phyloP scores from a whole-genome alignment of 495 filamentous ascomycete species.

The Penicillium salamii region DNA sequence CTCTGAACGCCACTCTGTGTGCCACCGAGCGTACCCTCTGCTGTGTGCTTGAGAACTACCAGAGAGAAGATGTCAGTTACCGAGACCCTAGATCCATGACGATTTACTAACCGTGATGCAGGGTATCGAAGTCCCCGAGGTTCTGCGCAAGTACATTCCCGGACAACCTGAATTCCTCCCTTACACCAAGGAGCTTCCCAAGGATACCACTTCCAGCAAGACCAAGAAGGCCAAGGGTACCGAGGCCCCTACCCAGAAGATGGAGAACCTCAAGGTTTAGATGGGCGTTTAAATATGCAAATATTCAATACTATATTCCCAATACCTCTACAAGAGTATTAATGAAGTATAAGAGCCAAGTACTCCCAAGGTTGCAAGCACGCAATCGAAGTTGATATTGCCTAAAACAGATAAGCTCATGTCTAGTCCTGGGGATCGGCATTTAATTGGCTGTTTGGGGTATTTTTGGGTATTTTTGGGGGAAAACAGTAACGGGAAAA shows the following conservation, averaged over 20 bases:
- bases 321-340: too few relatives aligned
- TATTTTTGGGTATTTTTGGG: too few relatives aligned
- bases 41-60: slow-evolving; percentile 95
- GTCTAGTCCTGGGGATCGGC: neutral
- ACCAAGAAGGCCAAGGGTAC: slow-evolving; percentile 44
- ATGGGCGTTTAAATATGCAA: neutral
- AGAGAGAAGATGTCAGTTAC: slow-evolving; percentile 71
- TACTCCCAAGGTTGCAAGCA: neutral
- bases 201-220: slow-evolving; percentile 63
- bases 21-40: slow-evolving; percentile 93
- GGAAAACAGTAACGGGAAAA: too few relatives aligned
- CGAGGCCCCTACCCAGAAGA: slow-evolving; percentile 38
- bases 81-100: neutral
- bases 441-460: slow-evolving; percentile 1
- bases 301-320: too few relatives aligned
- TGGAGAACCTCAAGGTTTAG: slow-evolving; percentile 40
- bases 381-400: neutral
- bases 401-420: slow-evolving; percentile 7
- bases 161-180: slow-evolving; percentile 84
- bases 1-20: slow-evolving; percentile 86
- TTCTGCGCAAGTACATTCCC: slow-evolving; percentile 87
- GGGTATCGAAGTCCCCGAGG: slow-evolving; percentile 83
- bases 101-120: slow-evolving; percentile 26
- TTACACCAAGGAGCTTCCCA: slow-evolving; percentile 79
- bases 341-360: neutral